phyloP scores from a whole-genome alignment of 1,284 basidiomycete genomes.

The Neolentinus lepideus region DNA sequence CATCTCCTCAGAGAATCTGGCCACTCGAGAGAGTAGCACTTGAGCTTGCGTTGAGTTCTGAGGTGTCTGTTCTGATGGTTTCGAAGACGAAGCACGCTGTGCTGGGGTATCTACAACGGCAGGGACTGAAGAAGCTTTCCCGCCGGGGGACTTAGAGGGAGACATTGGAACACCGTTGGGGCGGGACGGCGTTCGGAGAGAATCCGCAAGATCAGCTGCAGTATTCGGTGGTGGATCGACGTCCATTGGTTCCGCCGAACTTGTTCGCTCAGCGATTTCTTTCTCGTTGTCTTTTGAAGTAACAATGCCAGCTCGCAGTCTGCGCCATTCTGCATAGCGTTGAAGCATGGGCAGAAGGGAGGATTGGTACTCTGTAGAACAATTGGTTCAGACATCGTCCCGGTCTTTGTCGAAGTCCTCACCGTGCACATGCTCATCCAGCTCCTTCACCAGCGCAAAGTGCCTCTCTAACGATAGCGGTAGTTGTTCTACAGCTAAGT shows the following conservation, averaged over 20 bases:
- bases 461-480: conserved; percentile 81
- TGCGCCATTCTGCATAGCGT: conserved; percentile 11
- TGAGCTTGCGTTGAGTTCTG: conserved; percentile 31
- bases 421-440: conserved; percentile 73
- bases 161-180: too few species aligned
- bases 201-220: not conserved
- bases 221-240: not conserved
- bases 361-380: conserved; percentile 13
- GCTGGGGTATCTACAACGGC: not conserved
- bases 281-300: not conserved
- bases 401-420: conserved; percentile 13
- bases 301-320: not conserved
- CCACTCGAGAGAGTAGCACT: conserved; percentile 48
- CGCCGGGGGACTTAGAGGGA: not conserved
- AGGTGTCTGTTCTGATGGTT: not conserved
- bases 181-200: not conserved
- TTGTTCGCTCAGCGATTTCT: conserved; percentile 12
- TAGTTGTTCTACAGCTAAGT: conserved; percentile 75
- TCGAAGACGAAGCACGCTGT: not conserved
- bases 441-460: conserved; percentile 72
- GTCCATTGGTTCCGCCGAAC: not conserved
- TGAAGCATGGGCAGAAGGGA: conserved; percentile 16
- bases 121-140: not conserved
- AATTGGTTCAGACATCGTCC: not conserved
- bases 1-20: conserved; percentile 51